These are phyloP conservation scores for Haematococcus sp. DNA, from an alignment of 139 green algal genomes.

Conservation along the genomic window DNA sequence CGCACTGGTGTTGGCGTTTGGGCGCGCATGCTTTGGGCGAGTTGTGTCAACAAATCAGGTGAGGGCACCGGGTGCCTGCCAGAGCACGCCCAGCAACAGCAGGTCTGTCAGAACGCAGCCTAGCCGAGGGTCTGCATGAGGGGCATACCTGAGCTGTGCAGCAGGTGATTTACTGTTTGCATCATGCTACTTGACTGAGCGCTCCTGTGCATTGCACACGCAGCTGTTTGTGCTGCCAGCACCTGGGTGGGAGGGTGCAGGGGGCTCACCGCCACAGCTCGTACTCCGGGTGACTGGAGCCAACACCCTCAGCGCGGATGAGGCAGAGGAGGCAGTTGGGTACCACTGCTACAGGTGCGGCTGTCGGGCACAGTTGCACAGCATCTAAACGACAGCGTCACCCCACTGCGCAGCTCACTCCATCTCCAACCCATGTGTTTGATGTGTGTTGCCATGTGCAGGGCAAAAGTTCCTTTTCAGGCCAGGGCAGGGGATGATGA, in stretches of 20 bases:
- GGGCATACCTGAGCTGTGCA: too few relatives aligned
- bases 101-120: too few relatives aligned
- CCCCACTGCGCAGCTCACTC: too few relatives aligned
- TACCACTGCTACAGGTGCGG: conserved; percentile 66
- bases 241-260: conserved; percentile 15
- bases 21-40: conserved; percentile 20
- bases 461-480: not conserved
- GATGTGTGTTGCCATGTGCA: not conserved
- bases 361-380: not conserved
- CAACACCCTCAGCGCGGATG: conserved; percentile 45
- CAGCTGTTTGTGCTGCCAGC: too few relatives aligned
- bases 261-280: conserved; percentile 4
- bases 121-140: too few relatives aligned
- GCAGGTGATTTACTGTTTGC: too few relatives aligned
- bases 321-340: conserved; percentile 30
- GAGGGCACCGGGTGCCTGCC: too few relatives aligned
- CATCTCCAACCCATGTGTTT: not conserved
- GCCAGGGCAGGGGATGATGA: not conserved
- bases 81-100: too few relatives aligned
- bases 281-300: conserved; percentile 36
- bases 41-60: conserved; percentile 41
- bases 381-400: too few relatives aligned
- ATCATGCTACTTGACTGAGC: too few relatives aligned
- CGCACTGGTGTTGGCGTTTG: conserved; percentile 16
- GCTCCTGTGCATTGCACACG: too few relatives aligned